phyloP scores from a whole-genome alignment of 169 alveolate genomes.

The Fabrea salina region DNA sequence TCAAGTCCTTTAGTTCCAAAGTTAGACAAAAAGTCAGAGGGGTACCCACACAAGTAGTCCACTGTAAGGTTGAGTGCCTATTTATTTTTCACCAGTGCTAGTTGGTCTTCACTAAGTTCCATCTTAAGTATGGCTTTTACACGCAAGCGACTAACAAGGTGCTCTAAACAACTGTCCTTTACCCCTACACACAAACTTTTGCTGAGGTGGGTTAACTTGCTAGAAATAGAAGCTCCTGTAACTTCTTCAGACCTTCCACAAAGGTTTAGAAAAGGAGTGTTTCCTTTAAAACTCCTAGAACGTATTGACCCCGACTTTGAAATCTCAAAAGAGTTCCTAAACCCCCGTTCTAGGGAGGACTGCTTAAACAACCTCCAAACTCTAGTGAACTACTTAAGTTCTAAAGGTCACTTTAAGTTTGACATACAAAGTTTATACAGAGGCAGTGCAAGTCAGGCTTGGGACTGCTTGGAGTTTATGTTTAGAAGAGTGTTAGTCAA shows the following conservation, averaged over 20 bases:
- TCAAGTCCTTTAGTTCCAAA: too few relatives aligned
- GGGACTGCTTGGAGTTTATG: not conserved
- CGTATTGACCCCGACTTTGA: not conserved
- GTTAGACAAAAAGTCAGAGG: too few relatives aligned
- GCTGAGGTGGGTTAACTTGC: not conserved
- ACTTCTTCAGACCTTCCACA: not conserved
- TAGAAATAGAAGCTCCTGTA: not conserved
- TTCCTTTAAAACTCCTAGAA: not conserved
- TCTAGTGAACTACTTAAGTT: not conserved
- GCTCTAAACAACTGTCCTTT: too few relatives aligned
- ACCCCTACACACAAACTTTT: not conserved
- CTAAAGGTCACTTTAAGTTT: not conserved
- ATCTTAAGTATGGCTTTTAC: too few relatives aligned
- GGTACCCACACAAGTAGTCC: too few relatives aligned
- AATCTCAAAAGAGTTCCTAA: not conserved
- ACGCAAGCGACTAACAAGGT: too few relatives aligned
- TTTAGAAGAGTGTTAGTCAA: not conserved
- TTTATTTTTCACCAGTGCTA: too few relatives aligned
- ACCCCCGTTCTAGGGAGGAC: not conserved
- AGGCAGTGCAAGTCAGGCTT: not conserved
- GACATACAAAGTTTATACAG: not conserved
- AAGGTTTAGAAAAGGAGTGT: constrained; percentile 20
- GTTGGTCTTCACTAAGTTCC: too few relatives aligned
- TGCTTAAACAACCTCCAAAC: not conserved
- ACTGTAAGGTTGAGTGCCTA: too few relatives aligned